Conservation (phyloP, 306 rosid species). For the Pyrus betulifolia region DNA sequence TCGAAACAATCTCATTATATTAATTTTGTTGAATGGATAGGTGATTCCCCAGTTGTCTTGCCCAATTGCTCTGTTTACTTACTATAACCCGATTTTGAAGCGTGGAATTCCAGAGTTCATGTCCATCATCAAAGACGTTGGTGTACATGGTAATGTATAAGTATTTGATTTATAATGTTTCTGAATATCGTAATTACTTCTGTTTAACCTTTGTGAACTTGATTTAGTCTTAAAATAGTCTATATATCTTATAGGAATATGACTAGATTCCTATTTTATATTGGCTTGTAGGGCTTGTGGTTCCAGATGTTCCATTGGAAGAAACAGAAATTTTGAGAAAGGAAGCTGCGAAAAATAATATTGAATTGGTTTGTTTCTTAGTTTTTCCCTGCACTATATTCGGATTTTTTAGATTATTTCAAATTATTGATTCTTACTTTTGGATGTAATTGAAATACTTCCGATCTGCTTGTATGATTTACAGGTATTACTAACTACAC, state of each 20-base stretch:
- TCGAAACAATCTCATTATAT: neutral
- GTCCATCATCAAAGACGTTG: constrained; percentile 58
- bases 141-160: constrained; percentile 57
- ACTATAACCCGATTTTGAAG: constrained; percentile 88
- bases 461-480: constrained; percentile 11
- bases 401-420: neutral
- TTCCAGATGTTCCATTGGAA: constrained; percentile 93
- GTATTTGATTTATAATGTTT: neutral
- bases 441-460: neutral
- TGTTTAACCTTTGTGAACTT: neutral
- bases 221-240: neutral
- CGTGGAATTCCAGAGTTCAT: constrained; percentile 70
- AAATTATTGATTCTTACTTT: neutral
- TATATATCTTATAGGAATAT: neutral
- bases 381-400: constrained; percentile 3
- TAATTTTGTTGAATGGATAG: constrained; percentile 33
- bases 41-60: constrained; percentile 79
- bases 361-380: constrained; percentile 64
- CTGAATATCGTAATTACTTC: neutral
- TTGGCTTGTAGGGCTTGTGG: constrained; percentile 67
- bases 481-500: constrained; percentile 86
- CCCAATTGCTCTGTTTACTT: constrained; percentile 78
- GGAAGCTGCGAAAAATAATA: constrained; percentile 65
- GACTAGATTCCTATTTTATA: neutral
- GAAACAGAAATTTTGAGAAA: constrained; percentile 59